Base-by-base conservation (phyloP, 768 basidiomycete species). In the Lyophyllum atratum region DNA sequence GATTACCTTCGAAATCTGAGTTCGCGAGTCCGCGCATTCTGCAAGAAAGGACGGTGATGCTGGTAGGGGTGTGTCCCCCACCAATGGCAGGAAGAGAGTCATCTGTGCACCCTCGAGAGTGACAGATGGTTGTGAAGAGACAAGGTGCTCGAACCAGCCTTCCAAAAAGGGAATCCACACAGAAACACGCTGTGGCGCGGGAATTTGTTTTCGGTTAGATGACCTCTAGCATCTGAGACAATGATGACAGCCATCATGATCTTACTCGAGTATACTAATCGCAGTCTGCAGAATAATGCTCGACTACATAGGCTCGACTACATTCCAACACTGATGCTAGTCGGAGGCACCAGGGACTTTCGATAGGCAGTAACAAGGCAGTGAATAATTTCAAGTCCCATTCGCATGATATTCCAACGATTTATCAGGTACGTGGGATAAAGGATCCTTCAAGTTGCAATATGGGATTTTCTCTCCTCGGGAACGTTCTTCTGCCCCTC, bases 61-160 rank as follows among this genome's bases (percentile, higher is more conserved):
- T 25, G 86, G 83, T 3, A 77, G 68, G 4, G 77, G 72, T 45
- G 79, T 72, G 43, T 74, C 62, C 37, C 73, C 70, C 66, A 82
- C 79, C 67, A 90, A 76, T 52, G 88, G 85, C 44, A 89, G 74
- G 61, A 83, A 84, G 60, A 86, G 64, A 28, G 87, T 90, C 87
- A 89, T 89, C 54, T 53, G 56, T 42, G 54, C 52, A 48, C 49
- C 40, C 39, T 46, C 11, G 39, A 46, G 52, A 54, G 59, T 26
- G 60, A 42, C 50, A 52, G 58, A 58, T 61, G 62, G 60, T 50
- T 31, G 64, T 56, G 54, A 54, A 56, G 53, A 53, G 50, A 52
- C 58, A 62, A 58, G 55, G 19, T 37, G 50, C 51, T 54, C 52
- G 39, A 56, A 44, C 48, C 42, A 46, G 22, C 12, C 54, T 44